A percentile compares a stretch with the other conserved stretches of the same genome.
These are phyloP conservation scores for Aspergillus sparsus DNA, from an alignment of 495 filamentous ascomycete genomes.

Conservation along the genomic window DNA sequence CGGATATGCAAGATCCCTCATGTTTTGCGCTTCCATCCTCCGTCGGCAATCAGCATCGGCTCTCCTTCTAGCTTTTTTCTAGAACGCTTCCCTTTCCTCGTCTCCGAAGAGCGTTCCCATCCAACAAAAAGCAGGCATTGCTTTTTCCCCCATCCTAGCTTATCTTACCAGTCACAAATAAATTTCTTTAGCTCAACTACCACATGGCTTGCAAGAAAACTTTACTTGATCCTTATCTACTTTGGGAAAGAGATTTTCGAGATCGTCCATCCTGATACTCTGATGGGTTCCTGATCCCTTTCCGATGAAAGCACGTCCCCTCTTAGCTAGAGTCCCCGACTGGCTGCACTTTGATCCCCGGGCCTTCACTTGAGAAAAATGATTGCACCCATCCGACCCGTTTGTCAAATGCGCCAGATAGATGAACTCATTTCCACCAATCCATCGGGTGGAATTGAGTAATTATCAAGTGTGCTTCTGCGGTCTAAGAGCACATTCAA, in stretches of 20 bases:
- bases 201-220: not conserved
- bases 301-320: not conserved
- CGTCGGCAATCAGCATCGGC: not conserved
- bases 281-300: not conserved
- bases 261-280: not conserved
- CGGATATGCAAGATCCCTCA: not conserved
- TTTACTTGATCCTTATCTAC: not conserved
- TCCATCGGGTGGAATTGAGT: not conserved
- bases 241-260: not conserved
- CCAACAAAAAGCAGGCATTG: not conserved
- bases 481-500: not conserved
- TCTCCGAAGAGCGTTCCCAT: not conserved
- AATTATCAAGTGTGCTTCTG: too few species aligned
- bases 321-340: not conserved
- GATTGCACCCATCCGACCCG: not conserved
- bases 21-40: not conserved
- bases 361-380: not conserved
- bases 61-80: not conserved
- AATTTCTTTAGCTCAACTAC: not conserved
- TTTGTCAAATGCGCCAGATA: not conserved
- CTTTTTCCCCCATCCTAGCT: not conserved
- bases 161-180: not conserved
- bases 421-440: conserved; percentile 5
- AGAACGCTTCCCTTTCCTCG: not conserved
- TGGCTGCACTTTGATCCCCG: not conserved